These are phyloP conservation scores for Fusarium goolgardi DNA, from an alignment of 2,329 filamentous ascomycete species.

Conservation along the genomic window DNA sequence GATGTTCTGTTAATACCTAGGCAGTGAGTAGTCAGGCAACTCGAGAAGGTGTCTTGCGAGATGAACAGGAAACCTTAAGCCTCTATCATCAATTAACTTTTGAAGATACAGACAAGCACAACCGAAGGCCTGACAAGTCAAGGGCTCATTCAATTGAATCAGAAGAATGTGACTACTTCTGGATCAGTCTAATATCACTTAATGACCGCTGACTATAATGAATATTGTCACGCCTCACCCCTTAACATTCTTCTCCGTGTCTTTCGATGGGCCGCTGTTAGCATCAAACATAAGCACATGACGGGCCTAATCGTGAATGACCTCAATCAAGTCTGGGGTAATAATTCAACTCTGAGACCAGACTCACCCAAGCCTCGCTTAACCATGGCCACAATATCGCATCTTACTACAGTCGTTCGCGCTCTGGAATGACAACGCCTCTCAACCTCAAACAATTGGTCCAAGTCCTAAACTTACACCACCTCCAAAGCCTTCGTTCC, in stretches of 20 bases:
- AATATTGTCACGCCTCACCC: background rate
- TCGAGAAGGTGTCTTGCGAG: background rate
- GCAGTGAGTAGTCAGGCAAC: background rate
- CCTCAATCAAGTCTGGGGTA: conserved; percentile 6
- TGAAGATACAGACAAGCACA: background rate
- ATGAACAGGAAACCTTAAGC: background rate
- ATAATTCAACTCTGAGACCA: conserved; percentile 4
- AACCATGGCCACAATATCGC: background rate
- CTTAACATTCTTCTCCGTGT: background rate
- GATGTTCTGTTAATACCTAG: background rate
- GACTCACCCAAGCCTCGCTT: conserved; percentile 1
- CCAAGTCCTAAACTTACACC: conserved; percentile 29
- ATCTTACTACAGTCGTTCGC: background rate
- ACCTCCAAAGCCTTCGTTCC: conserved; percentile 16
- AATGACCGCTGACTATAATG: background rate
- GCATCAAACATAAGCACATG: background rate
- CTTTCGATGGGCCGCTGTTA: background rate
- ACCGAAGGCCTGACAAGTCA: background rate
- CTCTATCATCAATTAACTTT: background rate
- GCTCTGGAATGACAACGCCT: conserved; percentile 22
- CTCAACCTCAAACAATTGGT: conserved; percentile 10
- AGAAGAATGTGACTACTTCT: background rate
- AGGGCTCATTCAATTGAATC: background rate
- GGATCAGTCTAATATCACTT: background rate
- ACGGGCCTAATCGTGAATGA: conserved; percentile 9